These are phyloP conservation scores for Tetrahymena elliotti DNA, from an alignment of 73 alveolate species.

Conservation along the genomic window DNA sequence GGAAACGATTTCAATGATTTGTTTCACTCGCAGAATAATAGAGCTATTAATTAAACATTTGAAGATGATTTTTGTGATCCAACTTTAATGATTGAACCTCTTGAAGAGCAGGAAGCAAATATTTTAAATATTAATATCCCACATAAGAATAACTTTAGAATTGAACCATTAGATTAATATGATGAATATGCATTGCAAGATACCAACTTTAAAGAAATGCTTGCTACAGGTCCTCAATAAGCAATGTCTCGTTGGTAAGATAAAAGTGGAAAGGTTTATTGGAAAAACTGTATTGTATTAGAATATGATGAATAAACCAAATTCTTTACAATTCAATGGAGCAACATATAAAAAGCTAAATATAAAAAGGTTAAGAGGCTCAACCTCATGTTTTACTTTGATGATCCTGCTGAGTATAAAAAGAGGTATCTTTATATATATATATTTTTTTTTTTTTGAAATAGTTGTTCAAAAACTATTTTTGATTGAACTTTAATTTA, in stretches of 20 bases:
- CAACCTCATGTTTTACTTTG: not conserved
- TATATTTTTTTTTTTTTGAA: too few relatives aligned
- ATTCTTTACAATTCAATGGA: not conserved
- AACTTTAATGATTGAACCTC: not conserved
- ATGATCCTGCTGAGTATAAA: not conserved
- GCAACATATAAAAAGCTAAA: not conserved
- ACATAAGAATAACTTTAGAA: not conserved
- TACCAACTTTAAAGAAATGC: not conserved
- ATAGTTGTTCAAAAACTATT: too few relatives aligned
- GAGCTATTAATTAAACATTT: not conserved
- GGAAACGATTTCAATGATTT: not conserved
- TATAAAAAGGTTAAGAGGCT: not conserved
- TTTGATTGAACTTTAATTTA: too few relatives aligned
- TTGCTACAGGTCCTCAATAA: not conserved
- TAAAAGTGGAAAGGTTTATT: not conserved
- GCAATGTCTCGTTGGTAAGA: constrained; percentile 1
- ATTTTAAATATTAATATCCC: not conserved
- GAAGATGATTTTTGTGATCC: not conserved
- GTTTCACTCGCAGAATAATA: not conserved
- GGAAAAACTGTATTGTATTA: not conserved
- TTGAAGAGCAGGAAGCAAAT: not conserved
- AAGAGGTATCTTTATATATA: not conserved
- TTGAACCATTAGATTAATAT: not conserved
- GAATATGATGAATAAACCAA: not conserved
- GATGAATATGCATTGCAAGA: not conserved